A percentile compares a stretch with the other conserved stretches of the same genome.
Conservation (phyloP, 805 yeast species). For the Dipodascopsis uninucleata region DNA sequence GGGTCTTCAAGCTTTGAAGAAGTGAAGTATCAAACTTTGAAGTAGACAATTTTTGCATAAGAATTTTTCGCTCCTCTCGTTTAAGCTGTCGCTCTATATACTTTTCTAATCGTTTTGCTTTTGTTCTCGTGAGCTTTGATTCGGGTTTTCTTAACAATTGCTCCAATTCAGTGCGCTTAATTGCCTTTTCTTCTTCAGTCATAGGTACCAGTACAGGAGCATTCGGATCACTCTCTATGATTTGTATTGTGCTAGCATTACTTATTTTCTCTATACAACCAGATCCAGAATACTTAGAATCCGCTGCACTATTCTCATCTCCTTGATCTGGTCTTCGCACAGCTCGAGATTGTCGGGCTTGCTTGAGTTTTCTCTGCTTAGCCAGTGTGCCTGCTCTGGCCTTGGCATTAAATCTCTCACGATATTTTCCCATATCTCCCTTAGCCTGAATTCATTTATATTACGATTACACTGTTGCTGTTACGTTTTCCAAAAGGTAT, state of each 20-base stretch:
- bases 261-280: constrained; percentile 2
- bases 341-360: constrained; percentile 66
- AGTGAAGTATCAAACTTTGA: constrained; percentile 67
- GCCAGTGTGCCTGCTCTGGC: constrained; percentile 83
- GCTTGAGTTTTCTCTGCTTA: constrained; percentile 65
- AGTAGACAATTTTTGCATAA: constrained; percentile 63
- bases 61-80: constrained; percentile 77
- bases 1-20: constrained; percentile 66
- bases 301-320: constrained; percentile 19
- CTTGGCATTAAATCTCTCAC: constrained; percentile 77
- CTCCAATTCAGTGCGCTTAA: constrained; percentile 62
- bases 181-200: constrained; percentile 58
- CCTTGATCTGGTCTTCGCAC: constrained; percentile 44
- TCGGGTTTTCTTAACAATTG: constrained; percentile 60
- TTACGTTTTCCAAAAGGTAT: too few relatives aligned
- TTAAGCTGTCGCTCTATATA: constrained; percentile 87
- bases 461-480: too few relatives aligned
- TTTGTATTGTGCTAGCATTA: constrained; percentile 12
- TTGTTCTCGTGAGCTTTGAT: constrained; percentile 64
- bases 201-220: constrained; percentile 60
- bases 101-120: constrained; percentile 77
- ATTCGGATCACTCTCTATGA: constrained; percentile 51
- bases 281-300: background rate
- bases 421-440: constrained; percentile 67
- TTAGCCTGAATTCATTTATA: too few relatives aligned